These are phyloP conservation scores for Zygotorulaspora chibaensis DNA, from an alignment of 805 yeast genomes.

Conservation along the genomic window DNA sequence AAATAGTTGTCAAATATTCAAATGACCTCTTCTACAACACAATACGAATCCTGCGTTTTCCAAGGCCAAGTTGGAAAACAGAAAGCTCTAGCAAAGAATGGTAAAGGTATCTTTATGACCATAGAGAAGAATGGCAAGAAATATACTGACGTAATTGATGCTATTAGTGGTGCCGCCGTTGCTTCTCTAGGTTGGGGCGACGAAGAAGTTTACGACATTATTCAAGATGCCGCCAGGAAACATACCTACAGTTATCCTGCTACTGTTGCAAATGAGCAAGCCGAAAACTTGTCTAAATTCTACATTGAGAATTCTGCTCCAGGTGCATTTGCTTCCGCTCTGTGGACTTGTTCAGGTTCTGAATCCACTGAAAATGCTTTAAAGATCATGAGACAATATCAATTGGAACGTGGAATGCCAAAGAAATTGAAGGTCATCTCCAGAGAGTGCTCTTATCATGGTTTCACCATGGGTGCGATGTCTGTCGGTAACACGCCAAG, in stretches of 20 bases:
- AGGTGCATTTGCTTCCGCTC: conserved; percentile 38
- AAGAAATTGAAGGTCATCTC: conserved; percentile 41
- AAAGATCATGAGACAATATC: conserved; percentile 51
- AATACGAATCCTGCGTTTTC: conserved; percentile 38
- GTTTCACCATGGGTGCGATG: conserved; percentile 45
- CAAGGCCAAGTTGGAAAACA: conserved; percentile 40
- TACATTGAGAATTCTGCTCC: conserved; percentile 40
- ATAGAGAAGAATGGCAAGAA: conserved; percentile 41
- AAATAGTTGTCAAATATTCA: too few species aligned
- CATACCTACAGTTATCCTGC: conserved; percentile 39
- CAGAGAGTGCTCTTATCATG: conserved; percentile 46
- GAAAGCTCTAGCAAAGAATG: conserved; percentile 40
- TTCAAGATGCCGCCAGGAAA: conserved; percentile 37
- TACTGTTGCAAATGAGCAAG: conserved; percentile 34
- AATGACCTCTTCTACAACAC: neutral
- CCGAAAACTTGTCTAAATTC: conserved; percentile 43
- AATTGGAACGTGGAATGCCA: conserved; percentile 41
- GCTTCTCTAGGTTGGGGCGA: conserved; percentile 46
- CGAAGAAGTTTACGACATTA: conserved; percentile 33
- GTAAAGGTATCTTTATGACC: conserved; percentile 41
- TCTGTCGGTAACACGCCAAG: conserved; percentile 40
- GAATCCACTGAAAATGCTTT: conserved; percentile 66
- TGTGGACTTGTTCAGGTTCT: conserved; percentile 59
- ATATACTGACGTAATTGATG: conserved; percentile 38
- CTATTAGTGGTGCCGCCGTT: conserved; percentile 52